Evolutionary conservation across 108 stramenopile genomes (phyloP).

Genomic region (Nitzschia inconspicua): DNA sequence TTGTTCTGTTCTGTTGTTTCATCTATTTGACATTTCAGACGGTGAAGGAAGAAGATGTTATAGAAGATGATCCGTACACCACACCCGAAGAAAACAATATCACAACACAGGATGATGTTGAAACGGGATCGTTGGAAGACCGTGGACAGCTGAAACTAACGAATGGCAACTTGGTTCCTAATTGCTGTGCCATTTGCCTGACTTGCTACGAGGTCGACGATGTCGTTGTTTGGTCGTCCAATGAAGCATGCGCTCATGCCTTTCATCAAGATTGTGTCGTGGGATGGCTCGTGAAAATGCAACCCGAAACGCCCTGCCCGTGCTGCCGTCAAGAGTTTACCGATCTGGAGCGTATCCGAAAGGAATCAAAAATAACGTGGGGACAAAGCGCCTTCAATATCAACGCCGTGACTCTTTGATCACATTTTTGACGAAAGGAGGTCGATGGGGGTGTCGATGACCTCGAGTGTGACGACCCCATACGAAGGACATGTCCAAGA

Average conservation of each 20-base stretch:
- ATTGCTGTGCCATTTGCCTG: conserved; percentile 73
- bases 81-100: neutral
- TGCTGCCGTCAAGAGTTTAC: conserved; percentile 68
- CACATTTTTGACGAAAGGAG: too few relatives aligned
- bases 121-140: neutral
- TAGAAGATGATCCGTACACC: neutral
- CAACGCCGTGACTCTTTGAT: conserved; percentile 2
- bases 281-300: conserved; percentile 67
- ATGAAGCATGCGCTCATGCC: conserved; percentile 52
- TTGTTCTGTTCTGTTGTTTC: conserved; percentile 1
- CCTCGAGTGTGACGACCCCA: too few relatives aligned
- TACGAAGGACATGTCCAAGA: too few relatives aligned
- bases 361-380: conserved; percentile 35
- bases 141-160: conserved; percentile 14
- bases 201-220: conserved; percentile 58
- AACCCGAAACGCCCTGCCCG: conserved; percentile 60
- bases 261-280: conserved; percentile 74
- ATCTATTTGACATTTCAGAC: conserved; percentile 12
- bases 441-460: too few relatives aligned
- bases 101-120: neutral
- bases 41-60: conserved; percentile 20
- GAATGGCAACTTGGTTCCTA: conserved; percentile 32
- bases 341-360: conserved; percentile 33
- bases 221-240: conserved; percentile 44
- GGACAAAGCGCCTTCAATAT: conserved; percentile 17